Conservation (phyloP, 352 stramenopile genomes). For the Phytophthora sojae region DNA sequence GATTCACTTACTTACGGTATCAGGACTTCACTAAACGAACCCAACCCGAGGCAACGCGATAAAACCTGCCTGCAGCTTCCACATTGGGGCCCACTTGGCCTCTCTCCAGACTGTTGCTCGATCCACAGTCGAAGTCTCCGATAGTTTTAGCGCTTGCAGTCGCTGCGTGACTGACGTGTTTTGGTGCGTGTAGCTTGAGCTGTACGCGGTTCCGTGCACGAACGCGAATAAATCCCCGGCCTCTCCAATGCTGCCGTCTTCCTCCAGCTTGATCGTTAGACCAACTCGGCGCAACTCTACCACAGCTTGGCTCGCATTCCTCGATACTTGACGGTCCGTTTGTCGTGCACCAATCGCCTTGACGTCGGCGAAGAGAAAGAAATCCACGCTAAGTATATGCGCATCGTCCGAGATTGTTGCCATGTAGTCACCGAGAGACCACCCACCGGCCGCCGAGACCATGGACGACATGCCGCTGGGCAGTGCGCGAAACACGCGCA, state of each 20-base stretch:
- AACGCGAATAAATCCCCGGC: not conserved
- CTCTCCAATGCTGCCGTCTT: not conserved
- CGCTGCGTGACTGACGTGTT: not conserved
- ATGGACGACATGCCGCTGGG: conserved; percentile 11
- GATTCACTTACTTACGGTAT: not conserved
- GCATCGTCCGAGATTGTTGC: not conserved
- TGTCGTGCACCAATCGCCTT: not conserved
- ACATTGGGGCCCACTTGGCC: not conserved
- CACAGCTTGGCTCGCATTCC: not conserved
- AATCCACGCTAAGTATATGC: not conserved
- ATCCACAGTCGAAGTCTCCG: not conserved
- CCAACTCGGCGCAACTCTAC: not conserved
- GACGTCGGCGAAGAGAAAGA: conserved; percentile 4
- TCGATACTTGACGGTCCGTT: not conserved
- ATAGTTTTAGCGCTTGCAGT: not conserved
- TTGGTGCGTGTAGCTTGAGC: not conserved
- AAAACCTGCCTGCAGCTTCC: not conserved
- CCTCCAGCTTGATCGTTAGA: conserved; percentile 6
- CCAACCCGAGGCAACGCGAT: not conserved
- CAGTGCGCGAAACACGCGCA: conserved; percentile 3
- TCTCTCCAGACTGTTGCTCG: not conserved
- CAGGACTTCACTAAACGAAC: not conserved
- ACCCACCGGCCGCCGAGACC: not conserved
- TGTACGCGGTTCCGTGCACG: not conserved
- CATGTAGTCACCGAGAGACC: conserved; percentile 7